phyloP scores from a whole-genome alignment of 2,329 filamentous ascomycete genomes.

The Fusarium secorum region DNA sequence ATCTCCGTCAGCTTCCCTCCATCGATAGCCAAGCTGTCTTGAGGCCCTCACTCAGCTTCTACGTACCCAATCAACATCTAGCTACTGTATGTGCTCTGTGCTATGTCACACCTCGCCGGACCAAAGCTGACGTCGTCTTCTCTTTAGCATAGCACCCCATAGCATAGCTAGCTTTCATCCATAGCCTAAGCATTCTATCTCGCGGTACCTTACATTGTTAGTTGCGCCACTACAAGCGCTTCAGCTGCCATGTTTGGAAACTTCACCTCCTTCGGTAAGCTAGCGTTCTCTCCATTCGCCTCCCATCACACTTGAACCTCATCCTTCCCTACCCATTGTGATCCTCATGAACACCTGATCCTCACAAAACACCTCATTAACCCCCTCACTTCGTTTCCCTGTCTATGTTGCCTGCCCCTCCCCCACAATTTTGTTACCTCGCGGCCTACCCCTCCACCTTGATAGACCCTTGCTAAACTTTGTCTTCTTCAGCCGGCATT shows the following conservation, averaged over 20 bases:
- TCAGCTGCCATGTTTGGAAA: slow-evolving; percentile 54
- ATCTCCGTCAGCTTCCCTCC: slow-evolving; percentile 1
- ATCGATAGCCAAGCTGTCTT: background rate
- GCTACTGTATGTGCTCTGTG: slow-evolving; percentile 19
- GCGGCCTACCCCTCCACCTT: slow-evolving; percentile 22
- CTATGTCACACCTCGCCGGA: slow-evolving; percentile 17
- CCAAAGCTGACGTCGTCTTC: slow-evolving; percentile 22
- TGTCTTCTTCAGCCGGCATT: slow-evolving; percentile 39
- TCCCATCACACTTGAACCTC: background rate
- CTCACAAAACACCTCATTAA: slow-evolving; percentile 30
- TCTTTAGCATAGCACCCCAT: slow-evolving; percentile 6
- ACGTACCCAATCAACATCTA: background rate
- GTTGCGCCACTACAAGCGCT: slow-evolving; percentile 30
- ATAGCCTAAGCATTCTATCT: slow-evolving; percentile 9
- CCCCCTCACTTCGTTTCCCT: slow-evolving; percentile 28
- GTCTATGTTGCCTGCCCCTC: slow-evolving; percentile 13
- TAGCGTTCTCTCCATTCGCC: slow-evolving; percentile 14
- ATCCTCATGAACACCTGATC: slow-evolving; percentile 2
- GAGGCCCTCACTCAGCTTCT: slow-evolving; percentile 1
- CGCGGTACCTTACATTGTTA: slow-evolving; percentile 26
- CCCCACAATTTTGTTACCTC: slow-evolving; percentile 22
- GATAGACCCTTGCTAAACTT: slow-evolving; percentile 34
- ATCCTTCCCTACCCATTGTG: background rate
- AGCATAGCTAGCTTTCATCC: background rate
- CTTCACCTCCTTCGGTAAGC: slow-evolving; percentile 52